phyloP scores from a whole-genome alignment of 805 yeast species.

The Maudiozyma barnettii region DNA sequence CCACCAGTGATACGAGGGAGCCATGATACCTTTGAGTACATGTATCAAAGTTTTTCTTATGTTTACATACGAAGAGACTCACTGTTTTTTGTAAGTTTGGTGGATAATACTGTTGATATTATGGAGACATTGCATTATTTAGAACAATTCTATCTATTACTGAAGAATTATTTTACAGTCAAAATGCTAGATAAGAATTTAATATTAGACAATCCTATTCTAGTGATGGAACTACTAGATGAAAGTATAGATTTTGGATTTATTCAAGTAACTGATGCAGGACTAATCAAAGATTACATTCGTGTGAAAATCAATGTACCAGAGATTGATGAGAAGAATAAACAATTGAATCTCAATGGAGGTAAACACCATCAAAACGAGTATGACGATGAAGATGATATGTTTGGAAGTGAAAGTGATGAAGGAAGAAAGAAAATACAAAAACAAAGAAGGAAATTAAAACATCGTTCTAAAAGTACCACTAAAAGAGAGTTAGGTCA shows the following conservation, averaged over 20 bases:
- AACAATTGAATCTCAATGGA: background rate
- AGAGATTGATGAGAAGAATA: constrained; percentile 5
- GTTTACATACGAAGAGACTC: constrained; percentile 21
- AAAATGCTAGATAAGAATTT: constrained; percentile 42
- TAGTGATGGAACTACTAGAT: constrained; percentile 75
- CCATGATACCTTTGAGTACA: background rate
- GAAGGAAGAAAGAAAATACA: constrained; percentile 1
- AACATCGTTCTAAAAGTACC: constrained; percentile 2
- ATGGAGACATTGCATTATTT: constrained; percentile 19
- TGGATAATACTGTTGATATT: constrained; percentile 10
- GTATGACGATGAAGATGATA: constrained; percentile 1
- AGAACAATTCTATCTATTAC: constrained; percentile 19
- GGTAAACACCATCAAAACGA: background rate
- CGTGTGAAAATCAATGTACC: constrained; percentile 44
- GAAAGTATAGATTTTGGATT: constrained; percentile 85
- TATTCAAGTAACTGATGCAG: constrained; percentile 76
- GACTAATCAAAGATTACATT: constrained; percentile 68
- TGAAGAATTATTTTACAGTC: constrained; percentile 20
- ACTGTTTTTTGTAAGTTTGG: constrained; percentile 16
- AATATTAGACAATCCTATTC: constrained; percentile 60
- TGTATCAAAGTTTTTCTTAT: constrained; percentile 5
- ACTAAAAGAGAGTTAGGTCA: constrained; percentile 5
- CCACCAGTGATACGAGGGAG: constrained; percentile 12
- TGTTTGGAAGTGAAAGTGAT: constrained; percentile 5
- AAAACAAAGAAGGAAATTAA: background rate